A percentile compares a stretch with the other conserved stretches of the same genome.
These are phyloP conservation scores for Limnanthes douglasii DNA, from an alignment of 345 rosid genomes.

Conservation along the genomic window DNA sequence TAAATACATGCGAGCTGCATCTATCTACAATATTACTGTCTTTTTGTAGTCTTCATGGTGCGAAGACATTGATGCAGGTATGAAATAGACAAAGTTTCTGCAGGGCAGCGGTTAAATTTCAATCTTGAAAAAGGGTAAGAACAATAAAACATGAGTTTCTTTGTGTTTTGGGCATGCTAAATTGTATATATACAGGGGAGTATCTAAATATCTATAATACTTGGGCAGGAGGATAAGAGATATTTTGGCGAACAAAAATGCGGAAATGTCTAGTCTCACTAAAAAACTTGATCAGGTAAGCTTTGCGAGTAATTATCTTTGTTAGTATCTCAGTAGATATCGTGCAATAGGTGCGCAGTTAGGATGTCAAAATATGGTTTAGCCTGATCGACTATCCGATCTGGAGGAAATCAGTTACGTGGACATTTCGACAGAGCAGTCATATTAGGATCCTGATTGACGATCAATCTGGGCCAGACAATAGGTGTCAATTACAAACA, in stretches of 20 bases:
- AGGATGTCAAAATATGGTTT: no score
- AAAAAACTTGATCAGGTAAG: slow-evolving; percentile 82
- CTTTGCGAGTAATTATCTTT: no score
- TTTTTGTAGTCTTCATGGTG: slow-evolving; percentile 5
- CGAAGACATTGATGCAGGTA: slow-evolving; percentile 25
- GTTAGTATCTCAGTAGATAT: no score
- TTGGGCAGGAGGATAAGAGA: slow-evolving; percentile 62
- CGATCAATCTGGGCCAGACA: no score
- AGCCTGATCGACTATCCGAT: no score
- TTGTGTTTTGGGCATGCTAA: not conserved
- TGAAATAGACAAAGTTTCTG: slow-evolving; percentile 81
- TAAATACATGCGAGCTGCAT: not conserved
- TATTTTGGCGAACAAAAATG: slow-evolving; percentile 58
- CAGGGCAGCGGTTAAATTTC: slow-evolving; percentile 85
- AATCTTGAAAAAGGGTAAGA: slow-evolving; percentile 88
- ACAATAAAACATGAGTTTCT: not conserved
- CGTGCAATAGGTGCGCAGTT: no score
- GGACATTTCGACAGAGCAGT: no score
- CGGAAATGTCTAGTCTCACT: slow-evolving; percentile 62
- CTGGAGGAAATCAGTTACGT: no score
- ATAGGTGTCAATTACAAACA: no score
- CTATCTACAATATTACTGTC: not conserved
- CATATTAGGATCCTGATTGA: no score
- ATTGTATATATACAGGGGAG: not conserved
- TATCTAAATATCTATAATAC: no score